A percentile compares a stretch with the other conserved stretches of the same genome.
Conservation (phyloP, 1,139 yeast genomes). For the Taphrina deformans region DNA sequence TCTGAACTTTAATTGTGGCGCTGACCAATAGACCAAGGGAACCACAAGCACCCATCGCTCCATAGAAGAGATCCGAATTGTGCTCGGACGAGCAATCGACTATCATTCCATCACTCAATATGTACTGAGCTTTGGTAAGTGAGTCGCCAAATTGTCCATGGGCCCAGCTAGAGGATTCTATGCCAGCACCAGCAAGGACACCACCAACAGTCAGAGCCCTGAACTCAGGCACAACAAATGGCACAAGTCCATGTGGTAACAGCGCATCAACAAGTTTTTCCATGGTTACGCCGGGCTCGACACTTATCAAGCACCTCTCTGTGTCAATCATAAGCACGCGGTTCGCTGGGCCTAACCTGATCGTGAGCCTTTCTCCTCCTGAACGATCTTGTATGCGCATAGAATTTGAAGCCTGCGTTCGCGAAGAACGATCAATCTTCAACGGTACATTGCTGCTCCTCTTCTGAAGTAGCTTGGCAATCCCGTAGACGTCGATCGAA, state of each 20-base stretch:
- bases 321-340: constrained; percentile 16
- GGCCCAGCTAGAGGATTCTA: constrained; percentile 18
- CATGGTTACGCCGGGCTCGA: constrained; percentile 23
- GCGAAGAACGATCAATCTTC: constrained; percentile 3
- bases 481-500: neutral
- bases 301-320: neutral
- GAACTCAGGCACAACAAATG: constrained; percentile 21
- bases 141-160: constrained; percentile 18
- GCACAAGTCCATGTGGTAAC: constrained; percentile 12
- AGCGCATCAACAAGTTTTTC: constrained; percentile 16
- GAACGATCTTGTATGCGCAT: neutral
- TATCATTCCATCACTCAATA: constrained; percentile 4
- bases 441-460: neutral
- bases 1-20: constrained; percentile 2
- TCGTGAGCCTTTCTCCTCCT: neutral
- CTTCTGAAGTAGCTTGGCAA: neutral
- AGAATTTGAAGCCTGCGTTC: neutral
- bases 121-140: neutral
- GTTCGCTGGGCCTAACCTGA: constrained; percentile 5
- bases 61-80: constrained; percentile 8
- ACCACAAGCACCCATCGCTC: constrained; percentile 18
- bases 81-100: neutral
- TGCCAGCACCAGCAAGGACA: constrained; percentile 19
- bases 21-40: constrained; percentile 5
- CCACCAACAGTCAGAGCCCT: constrained; percentile 22